phyloP scores from a whole-genome alignment of 2,329 filamentous ascomycete genomes.

The Coleophoma crateriformis region DNA sequence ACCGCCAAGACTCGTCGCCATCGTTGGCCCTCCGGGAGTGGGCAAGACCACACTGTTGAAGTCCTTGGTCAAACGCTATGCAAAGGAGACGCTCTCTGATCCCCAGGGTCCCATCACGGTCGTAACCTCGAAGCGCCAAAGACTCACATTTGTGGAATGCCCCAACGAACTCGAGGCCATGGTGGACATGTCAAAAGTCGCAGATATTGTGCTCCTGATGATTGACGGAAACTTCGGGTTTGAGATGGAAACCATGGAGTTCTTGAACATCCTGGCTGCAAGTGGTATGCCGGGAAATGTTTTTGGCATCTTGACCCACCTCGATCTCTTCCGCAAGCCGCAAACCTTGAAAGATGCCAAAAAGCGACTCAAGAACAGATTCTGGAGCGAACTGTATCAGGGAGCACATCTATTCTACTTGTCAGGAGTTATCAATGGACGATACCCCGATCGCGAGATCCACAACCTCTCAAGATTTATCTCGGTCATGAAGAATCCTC shows the following conservation, averaged over 20 bases:
- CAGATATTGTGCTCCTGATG: constrained; percentile 95
- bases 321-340: constrained; percentile 92
- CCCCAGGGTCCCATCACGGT: constrained; percentile 92
- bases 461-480: constrained; percentile 94
- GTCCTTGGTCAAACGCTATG: constrained; percentile 87
- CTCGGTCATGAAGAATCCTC: constrained; percentile 98
- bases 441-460: constrained; percentile 93
- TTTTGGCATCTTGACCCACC: constrained; percentile 92
- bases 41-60: constrained; percentile 96
- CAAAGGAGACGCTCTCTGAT: constrained; percentile 88
- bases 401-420: constrained; percentile 97
- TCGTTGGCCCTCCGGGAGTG: constrained; percentile 90
- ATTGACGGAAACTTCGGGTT: constrained; percentile 99
- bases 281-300: constrained; percentile 99
- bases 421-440: constrained; percentile 91
- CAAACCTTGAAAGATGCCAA: constrained; percentile 89
- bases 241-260: constrained; percentile 99
- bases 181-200: constrained; percentile 96
- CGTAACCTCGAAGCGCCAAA: constrained; percentile 91
- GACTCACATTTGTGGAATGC: constrained; percentile 93
- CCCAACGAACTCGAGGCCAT: constrained; percentile 95
- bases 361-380: constrained; percentile 89
- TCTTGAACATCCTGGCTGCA: constrained; percentile 85
- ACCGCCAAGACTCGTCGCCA: constrained; percentile 84
- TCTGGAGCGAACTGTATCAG: constrained; percentile 96